Percentiles rank a stretch among this genome's conserved stretches.
These are phyloP conservation scores for Chloranthus sessilifolius DNA, from an alignment of 164 flowering plant species.

Conservation along the genomic window DNA sequence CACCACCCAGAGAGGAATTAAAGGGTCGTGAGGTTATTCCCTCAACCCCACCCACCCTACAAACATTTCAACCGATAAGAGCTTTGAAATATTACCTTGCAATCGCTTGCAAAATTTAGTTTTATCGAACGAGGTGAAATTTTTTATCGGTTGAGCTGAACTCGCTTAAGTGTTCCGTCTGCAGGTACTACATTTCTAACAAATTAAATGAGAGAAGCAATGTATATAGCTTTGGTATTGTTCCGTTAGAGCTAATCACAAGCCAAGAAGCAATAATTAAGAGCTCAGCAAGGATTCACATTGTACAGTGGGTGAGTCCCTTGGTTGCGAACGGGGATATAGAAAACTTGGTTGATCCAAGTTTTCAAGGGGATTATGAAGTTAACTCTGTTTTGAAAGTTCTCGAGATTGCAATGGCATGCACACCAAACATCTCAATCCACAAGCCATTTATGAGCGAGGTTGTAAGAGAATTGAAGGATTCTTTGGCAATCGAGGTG, in stretches of 20 bases:
- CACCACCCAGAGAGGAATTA: too few relatives aligned
- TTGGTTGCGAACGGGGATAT: conserved; percentile 22
- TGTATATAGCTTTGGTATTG: conserved; percentile 11
- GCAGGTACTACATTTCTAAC: conserved; percentile 2
- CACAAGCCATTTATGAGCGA: conserved; percentile 30
- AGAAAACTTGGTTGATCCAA: conserved; percentile 23
- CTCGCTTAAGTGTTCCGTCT: too few relatives aligned
- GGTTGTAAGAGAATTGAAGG: too few relatives aligned
- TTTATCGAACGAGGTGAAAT: too few relatives aligned
- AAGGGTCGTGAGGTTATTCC: too few relatives aligned
- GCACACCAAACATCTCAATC: conserved; percentile 14
- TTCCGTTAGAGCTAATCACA: conserved; percentile 8
- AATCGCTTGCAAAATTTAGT: too few relatives aligned
- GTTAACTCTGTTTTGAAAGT: conserved; percentile 23
- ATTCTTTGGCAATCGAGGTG: too few relatives aligned
- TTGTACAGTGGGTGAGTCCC: conserved; percentile 22
- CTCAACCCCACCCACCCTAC: too few relatives aligned
- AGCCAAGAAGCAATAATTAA: conserved; percentile 1
- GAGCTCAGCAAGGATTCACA: conserved; percentile 4
- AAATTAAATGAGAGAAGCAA: conserved; percentile 7
- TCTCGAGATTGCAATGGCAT: conserved; percentile 33
- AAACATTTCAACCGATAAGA: too few relatives aligned
- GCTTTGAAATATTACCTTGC: too few relatives aligned
- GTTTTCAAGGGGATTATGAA: conserved; percentile 21
- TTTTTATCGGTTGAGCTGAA: too few relatives aligned